phyloP scores from a whole-genome alignment of 495 filamentous ascomycete genomes.

The Podospora conica region DNA sequence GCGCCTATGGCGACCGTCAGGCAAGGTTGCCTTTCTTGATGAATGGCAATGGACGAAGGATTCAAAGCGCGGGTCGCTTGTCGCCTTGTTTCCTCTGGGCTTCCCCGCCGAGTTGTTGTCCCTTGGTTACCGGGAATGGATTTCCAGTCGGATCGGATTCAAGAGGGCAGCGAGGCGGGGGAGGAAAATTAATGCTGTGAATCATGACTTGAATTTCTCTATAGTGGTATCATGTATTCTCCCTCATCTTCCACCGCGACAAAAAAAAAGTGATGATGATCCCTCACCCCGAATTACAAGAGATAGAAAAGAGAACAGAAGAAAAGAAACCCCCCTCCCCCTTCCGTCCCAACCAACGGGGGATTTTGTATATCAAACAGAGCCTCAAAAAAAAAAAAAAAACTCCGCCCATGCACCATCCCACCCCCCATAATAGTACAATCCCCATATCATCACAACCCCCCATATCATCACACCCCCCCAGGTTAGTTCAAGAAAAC shows the following conservation, averaged over 20 bases:
- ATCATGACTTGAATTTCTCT: not conserved
- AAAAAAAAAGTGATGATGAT: not conserved
- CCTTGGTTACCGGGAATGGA: no score
- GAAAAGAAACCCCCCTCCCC: not conserved
- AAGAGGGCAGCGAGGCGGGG: no score
- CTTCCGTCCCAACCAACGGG: not conserved
- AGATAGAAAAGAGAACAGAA: not conserved
- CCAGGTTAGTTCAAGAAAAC: not conserved
- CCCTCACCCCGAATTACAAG: not conserved
- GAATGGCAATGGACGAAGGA: no score
- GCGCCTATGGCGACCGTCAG: no score
- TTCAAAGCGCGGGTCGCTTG: no score
- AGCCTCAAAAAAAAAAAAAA: not conserved
- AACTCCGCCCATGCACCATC: slow-evolving; percentile 1
- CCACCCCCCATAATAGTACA: not conserved
- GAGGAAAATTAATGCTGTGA: no score
- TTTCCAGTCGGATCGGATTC: no score
- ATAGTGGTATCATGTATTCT: not conserved
- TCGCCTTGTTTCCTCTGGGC: no score
- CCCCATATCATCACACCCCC: not conserved
- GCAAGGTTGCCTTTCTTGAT: no score
- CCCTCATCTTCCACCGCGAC: not conserved
- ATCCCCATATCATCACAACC: not conserved
- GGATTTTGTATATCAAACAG: not conserved
- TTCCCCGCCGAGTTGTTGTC: no score